These are phyloP conservation scores for Volvox carteri DNA, from an alignment of 163 green algal genomes.

Conservation along the genomic window DNA sequence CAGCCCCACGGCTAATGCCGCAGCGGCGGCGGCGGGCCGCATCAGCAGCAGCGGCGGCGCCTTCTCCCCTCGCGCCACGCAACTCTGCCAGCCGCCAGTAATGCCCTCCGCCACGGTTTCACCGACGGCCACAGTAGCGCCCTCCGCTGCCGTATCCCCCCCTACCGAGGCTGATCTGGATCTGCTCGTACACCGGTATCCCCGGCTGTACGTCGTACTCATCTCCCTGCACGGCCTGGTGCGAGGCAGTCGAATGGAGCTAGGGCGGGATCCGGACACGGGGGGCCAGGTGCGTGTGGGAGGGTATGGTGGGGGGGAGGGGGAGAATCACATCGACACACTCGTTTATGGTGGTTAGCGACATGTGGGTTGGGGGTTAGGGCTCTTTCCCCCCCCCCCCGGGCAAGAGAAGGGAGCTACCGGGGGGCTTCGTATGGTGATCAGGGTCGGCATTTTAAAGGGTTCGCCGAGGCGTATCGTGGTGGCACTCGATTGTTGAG, in stretches of 20 bases:
- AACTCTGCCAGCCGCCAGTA: no score
- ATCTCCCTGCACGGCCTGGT: slow-evolving; percentile 95
- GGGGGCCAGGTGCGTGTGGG: slow-evolving; percentile 88
- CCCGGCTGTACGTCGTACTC: slow-evolving; percentile 93
- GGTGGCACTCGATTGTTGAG: no score
- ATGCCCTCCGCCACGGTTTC: no score
- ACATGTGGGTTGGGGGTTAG: no score
- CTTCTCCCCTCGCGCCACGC: no score
- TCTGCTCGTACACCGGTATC: slow-evolving; percentile 55
- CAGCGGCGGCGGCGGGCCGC: background rate
- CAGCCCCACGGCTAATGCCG: background rate
- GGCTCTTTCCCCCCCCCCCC: no score
- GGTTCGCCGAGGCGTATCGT: no score
- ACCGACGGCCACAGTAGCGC: background rate
- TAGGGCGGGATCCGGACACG: slow-evolving; percentile 95
- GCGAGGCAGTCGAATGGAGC: slow-evolving; percentile 94
- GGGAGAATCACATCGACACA: background rate
- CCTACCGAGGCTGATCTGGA: slow-evolving; percentile 43
- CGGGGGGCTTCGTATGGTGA: no score
- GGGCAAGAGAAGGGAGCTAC: no score
- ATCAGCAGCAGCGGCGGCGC: background rate
- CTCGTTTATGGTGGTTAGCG: no score
- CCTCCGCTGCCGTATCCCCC: background rate
- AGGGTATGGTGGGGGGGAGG: background rate
- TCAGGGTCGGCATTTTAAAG: no score